Percentiles rank a stretch among this genome's conserved stretches.
phyloP scores from a whole-genome alignment of 805 yeast genomes.

The Blastobotrys attinorum region DNA sequence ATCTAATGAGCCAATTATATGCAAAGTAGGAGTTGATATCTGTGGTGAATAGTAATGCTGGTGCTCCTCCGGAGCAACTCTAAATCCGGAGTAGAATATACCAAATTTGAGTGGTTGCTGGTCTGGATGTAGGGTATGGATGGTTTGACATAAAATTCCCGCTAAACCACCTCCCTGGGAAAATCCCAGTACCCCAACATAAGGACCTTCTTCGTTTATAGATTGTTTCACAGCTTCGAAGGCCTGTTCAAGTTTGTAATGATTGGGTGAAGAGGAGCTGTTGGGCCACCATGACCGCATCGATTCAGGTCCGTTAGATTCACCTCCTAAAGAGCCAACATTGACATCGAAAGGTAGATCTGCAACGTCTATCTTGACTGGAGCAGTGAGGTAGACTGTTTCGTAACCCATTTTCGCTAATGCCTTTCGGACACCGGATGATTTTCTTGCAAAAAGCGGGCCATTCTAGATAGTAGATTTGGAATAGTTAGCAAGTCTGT shows the following conservation, averaged over 20 bases:
- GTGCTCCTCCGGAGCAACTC: conserved; percentile 20
- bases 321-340: conserved; percentile 41
- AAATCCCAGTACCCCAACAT: conserved; percentile 83
- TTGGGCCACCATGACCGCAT: conserved; percentile 75
- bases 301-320: conserved; percentile 36
- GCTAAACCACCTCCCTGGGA: conserved; percentile 92
- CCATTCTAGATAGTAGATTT: conserved; percentile 49
- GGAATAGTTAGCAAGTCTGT: neutral
- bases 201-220: conserved; percentile 64
- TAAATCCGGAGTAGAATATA: conserved; percentile 62
- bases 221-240: conserved; percentile 45
- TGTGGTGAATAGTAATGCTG: conserved; percentile 28
- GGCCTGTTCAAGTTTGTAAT: conserved; percentile 33
- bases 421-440: conserved; percentile 80
- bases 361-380: conserved; percentile 51
- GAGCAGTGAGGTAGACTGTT: conserved; percentile 73
- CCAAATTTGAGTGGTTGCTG: conserved; percentile 60
- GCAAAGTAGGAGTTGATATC: conserved; percentile 44
- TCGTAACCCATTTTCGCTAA: conserved; percentile 59
- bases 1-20: conserved; percentile 80
- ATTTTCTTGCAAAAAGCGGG: conserved; percentile 73
- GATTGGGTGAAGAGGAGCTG: conserved; percentile 30
- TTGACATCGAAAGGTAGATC: conserved; percentile 64
- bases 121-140: conserved; percentile 44
- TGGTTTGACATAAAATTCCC: conserved; percentile 56